Conservation (phyloP, 352 stramenopile genomes). For the Thalassiosira mediterranea region DNA sequence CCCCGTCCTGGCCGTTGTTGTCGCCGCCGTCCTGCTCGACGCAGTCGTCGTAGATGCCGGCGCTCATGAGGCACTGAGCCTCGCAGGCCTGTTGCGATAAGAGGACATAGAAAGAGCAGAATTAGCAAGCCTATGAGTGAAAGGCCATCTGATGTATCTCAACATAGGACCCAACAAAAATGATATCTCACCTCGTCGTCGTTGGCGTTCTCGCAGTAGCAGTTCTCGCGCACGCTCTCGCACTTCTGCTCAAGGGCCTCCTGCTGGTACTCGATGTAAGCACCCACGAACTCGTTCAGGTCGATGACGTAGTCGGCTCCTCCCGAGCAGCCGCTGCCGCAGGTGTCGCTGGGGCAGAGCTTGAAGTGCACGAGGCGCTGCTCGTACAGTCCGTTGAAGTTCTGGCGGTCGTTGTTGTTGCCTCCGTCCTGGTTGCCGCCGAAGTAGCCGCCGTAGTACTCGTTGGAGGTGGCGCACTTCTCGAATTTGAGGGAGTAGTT, state of each 20-base stretch:
- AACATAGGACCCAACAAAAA: not conserved
- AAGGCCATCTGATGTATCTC: not conserved
- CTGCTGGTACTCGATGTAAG: constrained; percentile 60
- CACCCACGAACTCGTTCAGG: constrained; percentile 64
- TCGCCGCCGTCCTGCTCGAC: constrained; percentile 38
- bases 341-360: constrained; percentile 59
- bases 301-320: constrained; percentile 71
- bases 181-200: constrained; percentile 21
- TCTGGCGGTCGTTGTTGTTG: constrained; percentile 15
- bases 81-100: constrained; percentile 25
- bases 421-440: constrained; percentile 14
- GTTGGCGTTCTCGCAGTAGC: constrained; percentile 53
- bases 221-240: constrained; percentile 50
- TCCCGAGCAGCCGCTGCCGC: constrained; percentile 22
- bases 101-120: not conserved
- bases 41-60: constrained; percentile 22
- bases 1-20: constrained; percentile 35
- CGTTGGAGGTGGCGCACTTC: constrained; percentile 37
- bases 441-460: constrained; percentile 41
- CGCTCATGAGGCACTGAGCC: constrained; percentile 13
- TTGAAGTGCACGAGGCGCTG: constrained; percentile 72
- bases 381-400: constrained; percentile 48
- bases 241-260: constrained; percentile 51
- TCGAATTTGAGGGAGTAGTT: constrained; percentile 59
- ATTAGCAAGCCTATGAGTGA: too few species aligned